Percentiles rank a stretch among this genome's conserved stretches.
Evolutionary conservation across 2,329 filamentous ascomycete species (phyloP).

Genomic region (Paecilomyces sp.): DNA sequence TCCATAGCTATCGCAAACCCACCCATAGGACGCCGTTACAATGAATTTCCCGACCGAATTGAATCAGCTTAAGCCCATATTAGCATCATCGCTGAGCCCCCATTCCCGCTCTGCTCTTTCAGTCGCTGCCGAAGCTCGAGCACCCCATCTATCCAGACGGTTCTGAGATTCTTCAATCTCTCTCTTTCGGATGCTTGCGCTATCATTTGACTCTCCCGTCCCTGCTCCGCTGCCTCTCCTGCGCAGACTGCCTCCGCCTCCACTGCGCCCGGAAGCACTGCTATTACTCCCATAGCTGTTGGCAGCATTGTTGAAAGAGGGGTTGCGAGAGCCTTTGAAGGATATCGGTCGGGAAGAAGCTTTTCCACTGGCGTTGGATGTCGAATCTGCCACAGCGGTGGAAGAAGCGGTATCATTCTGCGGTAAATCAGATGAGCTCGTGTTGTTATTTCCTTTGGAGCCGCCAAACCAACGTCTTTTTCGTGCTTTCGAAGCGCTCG

Average conservation of each 20-base stretch:
- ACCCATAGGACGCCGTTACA: constrained; percentile 11
- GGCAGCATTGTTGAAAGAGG: constrained; percentile 14
- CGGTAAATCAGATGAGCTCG: not conserved
- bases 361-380: constrained; percentile 8
- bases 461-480: constrained; percentile 33
- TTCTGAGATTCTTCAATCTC: constrained; percentile 36
- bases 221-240: constrained; percentile 7
- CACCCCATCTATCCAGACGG: constrained; percentile 46
- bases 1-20: not conserved
- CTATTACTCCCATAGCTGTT: constrained; percentile 14
- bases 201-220: constrained; percentile 22
- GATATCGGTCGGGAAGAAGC: constrained; percentile 22
- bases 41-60: constrained; percentile 46
- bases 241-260: constrained; percentile 5
- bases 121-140: constrained; percentile 48
- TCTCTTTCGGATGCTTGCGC: constrained; percentile 27
- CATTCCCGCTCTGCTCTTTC: constrained; percentile 50
- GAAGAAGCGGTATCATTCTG: constrained; percentile 1
- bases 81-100: constrained; percentile 76
- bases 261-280: constrained; percentile 11
- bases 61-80: constrained; percentile 69
- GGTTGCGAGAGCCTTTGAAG: constrained; percentile 19
- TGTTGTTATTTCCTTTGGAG: constrained; percentile 22
- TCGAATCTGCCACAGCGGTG: not conserved
- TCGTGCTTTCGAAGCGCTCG: constrained; percentile 21